Conservation (phyloP, 2,329 filamentous ascomycete species). For the Tolypocladium album region DNA sequence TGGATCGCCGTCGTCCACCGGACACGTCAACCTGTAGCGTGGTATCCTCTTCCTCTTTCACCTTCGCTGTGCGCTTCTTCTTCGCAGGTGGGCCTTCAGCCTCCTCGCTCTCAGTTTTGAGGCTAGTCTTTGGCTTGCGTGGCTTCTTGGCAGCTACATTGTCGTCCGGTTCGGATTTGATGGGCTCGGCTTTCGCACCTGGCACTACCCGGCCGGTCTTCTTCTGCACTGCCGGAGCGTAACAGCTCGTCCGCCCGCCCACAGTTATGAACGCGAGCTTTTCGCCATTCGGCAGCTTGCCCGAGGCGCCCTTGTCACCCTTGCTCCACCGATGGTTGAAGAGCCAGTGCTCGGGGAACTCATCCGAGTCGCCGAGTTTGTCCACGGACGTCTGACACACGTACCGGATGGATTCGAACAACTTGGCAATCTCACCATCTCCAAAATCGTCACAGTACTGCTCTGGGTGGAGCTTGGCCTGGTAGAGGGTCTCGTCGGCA, state of each 20-base stretch:
- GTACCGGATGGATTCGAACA: slow-evolving; percentile 65
- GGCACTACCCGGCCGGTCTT: slow-evolving; percentile 45
- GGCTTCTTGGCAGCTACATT: slow-evolving; percentile 9
- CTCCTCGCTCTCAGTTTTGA: slow-evolving; percentile 12
- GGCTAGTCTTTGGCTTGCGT: slow-evolving; percentile 12
- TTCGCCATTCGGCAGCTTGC: slow-evolving; percentile 68
- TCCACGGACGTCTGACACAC: slow-evolving; percentile 75
- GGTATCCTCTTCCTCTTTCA: slow-evolving; percentile 11
- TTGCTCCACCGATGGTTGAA: slow-evolving; percentile 88
- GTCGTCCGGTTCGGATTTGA: slow-evolving; percentile 15
- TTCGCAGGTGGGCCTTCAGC: slow-evolving; percentile 14
- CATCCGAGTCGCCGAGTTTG: slow-evolving; percentile 66
- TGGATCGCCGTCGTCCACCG: slow-evolving; percentile 15
- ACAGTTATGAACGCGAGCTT: slow-evolving; percentile 82
- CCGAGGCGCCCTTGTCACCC: slow-evolving; percentile 61
- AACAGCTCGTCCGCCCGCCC: slow-evolving; percentile 82
- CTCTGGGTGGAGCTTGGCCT: slow-evolving; percentile 82
- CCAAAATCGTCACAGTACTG: slow-evolving; percentile 80
- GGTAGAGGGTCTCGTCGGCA: slow-evolving; percentile 84
- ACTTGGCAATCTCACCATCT: slow-evolving; percentile 56
- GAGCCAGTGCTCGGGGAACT: slow-evolving; percentile 81
- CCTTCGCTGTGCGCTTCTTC: slow-evolving; percentile 11
- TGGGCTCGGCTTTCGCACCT: slow-evolving; percentile 31
- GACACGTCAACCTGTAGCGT: slow-evolving; percentile 1
- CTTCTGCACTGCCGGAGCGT: slow-evolving; percentile 77